A percentile compares a stretch with the other conserved stretches of the same genome.
These are phyloP conservation scores for Teratosphaeriaceae sp. DNA, from an alignment of 2,329 filamentous ascomycete species.

Conservation along the genomic window DNA sequence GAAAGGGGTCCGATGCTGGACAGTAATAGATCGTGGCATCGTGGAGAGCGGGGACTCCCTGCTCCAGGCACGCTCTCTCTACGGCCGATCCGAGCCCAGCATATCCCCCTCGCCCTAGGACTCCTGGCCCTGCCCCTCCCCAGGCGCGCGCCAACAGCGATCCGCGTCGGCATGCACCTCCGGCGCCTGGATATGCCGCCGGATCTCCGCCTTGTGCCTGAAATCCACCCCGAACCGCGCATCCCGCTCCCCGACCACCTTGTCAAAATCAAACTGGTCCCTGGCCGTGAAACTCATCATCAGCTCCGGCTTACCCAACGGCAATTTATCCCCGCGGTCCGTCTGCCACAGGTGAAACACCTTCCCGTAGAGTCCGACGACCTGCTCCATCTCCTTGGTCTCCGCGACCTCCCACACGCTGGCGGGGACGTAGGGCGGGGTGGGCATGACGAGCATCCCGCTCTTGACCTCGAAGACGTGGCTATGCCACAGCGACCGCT, in stretches of 20 bases:
- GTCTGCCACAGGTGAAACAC: slow-evolving; percentile 83
- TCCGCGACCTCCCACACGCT: slow-evolving; percentile 69
- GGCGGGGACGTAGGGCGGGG: slow-evolving; percentile 48
- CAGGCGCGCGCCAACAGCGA: slow-evolving; percentile 37
- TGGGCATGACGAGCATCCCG: slow-evolving; percentile 74
- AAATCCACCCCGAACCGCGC: slow-evolving; percentile 47
- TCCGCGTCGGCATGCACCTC: slow-evolving; percentile 44
- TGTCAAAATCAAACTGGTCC: slow-evolving; percentile 43
- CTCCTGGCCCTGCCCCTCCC: not conserved
- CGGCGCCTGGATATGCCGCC: slow-evolving; percentile 47
- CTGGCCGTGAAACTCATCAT: slow-evolving; percentile 56
- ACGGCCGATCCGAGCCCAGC: too few species aligned
- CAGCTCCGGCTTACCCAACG: slow-evolving; percentile 54
- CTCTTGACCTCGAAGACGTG: slow-evolving; percentile 68
- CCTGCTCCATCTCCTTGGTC: slow-evolving; percentile 71
- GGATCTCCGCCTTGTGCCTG: slow-evolving; percentile 46
- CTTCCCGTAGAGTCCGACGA: slow-evolving; percentile 72
- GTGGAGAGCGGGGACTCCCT: too few species aligned
- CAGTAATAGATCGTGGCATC: too few species aligned
- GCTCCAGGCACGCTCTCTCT: too few species aligned
- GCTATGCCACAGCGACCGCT: slow-evolving; percentile 76
- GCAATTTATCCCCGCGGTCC: slow-evolving; percentile 61
- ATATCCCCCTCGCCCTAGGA: too few species aligned
- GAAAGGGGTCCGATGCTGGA: too few species aligned
- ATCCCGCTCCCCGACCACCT: slow-evolving; percentile 46